phyloP scores from a whole-genome alignment of 2,329 filamentous ascomycete genomes.

The Fusarium sp. region DNA sequence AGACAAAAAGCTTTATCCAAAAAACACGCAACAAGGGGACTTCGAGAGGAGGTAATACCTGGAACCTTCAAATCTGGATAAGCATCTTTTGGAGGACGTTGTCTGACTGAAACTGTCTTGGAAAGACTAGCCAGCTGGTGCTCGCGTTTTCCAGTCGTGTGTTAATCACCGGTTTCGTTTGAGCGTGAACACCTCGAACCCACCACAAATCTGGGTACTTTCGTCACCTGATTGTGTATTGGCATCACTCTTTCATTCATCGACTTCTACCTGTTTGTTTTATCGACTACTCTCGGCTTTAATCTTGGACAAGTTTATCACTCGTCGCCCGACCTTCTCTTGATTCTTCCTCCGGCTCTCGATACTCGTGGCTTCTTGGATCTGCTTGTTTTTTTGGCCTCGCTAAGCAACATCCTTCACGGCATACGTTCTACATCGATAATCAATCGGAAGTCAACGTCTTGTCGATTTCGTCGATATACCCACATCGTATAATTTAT shows the following conservation, averaged over 20 bases:
- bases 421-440: constrained; percentile 37
- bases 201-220: constrained; percentile 18
- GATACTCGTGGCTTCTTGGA: constrained; percentile 46
- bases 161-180: constrained; percentile 43
- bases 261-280: constrained; percentile 34
- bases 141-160: constrained; percentile 44
- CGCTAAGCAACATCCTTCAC: constrained; percentile 33
- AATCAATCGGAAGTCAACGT: constrained; percentile 32
- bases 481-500: constrained; percentile 47
- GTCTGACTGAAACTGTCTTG: constrained; percentile 39
- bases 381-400: constrained; percentile 43
- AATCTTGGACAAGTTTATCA: constrained; percentile 39
- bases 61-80: constrained; percentile 42
- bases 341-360: constrained; percentile 29
- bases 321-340: constrained; percentile 39
- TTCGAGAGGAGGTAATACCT: constrained; percentile 27
- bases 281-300: constrained; percentile 41
- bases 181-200: constrained; percentile 44
- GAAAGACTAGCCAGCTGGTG: constrained; percentile 46
- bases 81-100: constrained; percentile 38
- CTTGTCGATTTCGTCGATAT: constrained; percentile 44
- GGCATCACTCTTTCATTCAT: constrained; percentile 46
- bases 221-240: constrained; percentile 35
- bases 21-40: constrained; percentile 46
- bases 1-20: constrained; percentile 29